Conservation (phyloP, 2,329 filamentous ascomycete species). For the Fusarium musae region DNA sequence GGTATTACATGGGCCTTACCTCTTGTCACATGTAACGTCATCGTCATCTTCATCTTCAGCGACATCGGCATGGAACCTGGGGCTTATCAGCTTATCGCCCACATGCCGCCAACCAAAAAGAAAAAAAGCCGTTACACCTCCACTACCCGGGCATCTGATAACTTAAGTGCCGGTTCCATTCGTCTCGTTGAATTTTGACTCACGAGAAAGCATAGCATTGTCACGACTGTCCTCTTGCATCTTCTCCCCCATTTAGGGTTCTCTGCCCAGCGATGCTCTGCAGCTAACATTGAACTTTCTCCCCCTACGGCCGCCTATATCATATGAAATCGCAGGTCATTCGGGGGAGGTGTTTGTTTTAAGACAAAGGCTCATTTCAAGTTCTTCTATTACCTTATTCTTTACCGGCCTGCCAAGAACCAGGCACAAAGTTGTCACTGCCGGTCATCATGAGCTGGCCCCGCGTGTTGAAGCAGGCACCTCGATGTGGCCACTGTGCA, state of each 20-base stretch:
- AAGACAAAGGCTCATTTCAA: neutral
- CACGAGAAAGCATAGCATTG: slow-evolving; percentile 6
- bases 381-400: slow-evolving; percentile 14
- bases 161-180: slow-evolving; percentile 4
- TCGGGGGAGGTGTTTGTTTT: slow-evolving; percentile 30
- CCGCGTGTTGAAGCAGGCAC: slow-evolving; percentile 54
- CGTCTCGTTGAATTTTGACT: slow-evolving; percentile 30
- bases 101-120: slow-evolving; percentile 8
- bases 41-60: slow-evolving; percentile 18
- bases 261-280: slow-evolving; percentile 32
- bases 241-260: neutral
- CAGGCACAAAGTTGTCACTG: slow-evolving; percentile 17
- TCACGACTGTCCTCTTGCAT: slow-evolving; percentile 1
- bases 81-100: slow-evolving; percentile 45
- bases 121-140: slow-evolving; percentile 29
- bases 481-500: slow-evolving; percentile 41
- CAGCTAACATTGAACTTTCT: slow-evolving; percentile 33
- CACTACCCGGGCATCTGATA: slow-evolving; percentile 32
- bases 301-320: slow-evolving; percentile 33
- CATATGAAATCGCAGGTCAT: slow-evolving; percentile 27
- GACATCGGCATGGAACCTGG: slow-evolving; percentile 37
- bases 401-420: slow-evolving; percentile 5
- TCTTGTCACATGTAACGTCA: neutral
- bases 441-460: slow-evolving; percentile 53
- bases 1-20: neutral